These are phyloP conservation scores for Hemerocallis citrina DNA, from an alignment of 106 monocot species.

Conservation along the genomic window DNA sequence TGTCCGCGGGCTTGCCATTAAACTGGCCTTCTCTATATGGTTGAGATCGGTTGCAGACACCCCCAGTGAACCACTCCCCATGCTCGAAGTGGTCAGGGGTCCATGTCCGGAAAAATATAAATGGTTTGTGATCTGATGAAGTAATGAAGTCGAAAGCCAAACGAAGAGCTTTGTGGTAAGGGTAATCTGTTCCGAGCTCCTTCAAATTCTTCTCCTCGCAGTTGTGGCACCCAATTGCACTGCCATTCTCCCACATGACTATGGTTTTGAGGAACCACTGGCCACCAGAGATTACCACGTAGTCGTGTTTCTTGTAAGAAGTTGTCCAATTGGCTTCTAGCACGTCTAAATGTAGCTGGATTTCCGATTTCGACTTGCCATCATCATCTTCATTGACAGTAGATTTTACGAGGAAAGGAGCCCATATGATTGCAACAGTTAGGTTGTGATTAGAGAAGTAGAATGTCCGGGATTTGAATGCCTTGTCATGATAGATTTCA, in stretches of 20 bases:
- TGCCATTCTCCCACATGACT: constrained; percentile 26
- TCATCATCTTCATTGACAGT: constrained; percentile 6
- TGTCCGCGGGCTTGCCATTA: constrained; percentile 1
- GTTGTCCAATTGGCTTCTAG: constrained; percentile 38
- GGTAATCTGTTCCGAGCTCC: constrained; percentile 31
- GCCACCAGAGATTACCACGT: constrained; percentile 34
- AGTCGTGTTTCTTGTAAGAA: constrained; percentile 28
- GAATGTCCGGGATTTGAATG: constrained; percentile 18
- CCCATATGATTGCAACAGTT: constrained; percentile 29
- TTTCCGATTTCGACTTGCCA: background rate
- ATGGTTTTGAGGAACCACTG: constrained; percentile 40
- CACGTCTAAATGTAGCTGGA: constrained; percentile 32
- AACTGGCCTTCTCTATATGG: constrained; percentile 33
- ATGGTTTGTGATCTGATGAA: constrained; percentile 23
- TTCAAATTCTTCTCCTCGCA: constrained; percentile 15
- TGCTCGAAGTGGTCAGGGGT: constrained; percentile 34
- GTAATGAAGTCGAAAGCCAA: constrained; percentile 19
- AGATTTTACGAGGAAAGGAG: constrained; percentile 37
- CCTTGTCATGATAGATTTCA: constrained; percentile 21
- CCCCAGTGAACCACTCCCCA: constrained; percentile 34
- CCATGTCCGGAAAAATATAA: constrained; percentile 34
- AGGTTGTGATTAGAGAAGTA: constrained; percentile 25
- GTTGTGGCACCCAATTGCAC: constrained; percentile 38
- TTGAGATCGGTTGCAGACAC: constrained; percentile 23
- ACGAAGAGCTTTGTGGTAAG: constrained; percentile 33